These are phyloP conservation scores for Trematosphaeria pertusa DNA, from an alignment of 2,329 filamentous ascomycete species.

Conservation along the genomic window DNA sequence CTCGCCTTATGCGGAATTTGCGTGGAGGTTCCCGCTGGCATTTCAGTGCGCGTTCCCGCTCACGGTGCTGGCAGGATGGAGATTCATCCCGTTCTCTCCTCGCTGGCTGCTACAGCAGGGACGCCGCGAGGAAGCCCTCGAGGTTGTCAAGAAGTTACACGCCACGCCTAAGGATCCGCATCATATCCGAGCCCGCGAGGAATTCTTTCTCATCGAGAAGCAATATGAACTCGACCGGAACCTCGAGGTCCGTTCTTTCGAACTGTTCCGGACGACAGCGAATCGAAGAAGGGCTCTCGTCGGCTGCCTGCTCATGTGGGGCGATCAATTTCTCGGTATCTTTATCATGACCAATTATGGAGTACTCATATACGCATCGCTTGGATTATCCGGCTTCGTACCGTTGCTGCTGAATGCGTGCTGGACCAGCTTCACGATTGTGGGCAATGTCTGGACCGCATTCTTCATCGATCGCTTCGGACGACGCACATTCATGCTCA, in stretches of 20 bases:
- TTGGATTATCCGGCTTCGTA: constrained; percentile 26
- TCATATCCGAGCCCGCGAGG: constrained; percentile 45
- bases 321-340: constrained; percentile 45
- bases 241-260: constrained; percentile 34
- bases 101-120: constrained; percentile 55
- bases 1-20: constrained; percentile 39
- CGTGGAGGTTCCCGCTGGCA: constrained; percentile 57
- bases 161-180: constrained; percentile 49
- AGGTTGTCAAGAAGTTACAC: constrained; percentile 54
- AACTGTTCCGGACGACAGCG: constrained; percentile 51
- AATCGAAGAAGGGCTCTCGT: constrained; percentile 52
- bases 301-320: constrained; percentile 51
- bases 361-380: constrained; percentile 27
- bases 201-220: constrained; percentile 55
- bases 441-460: constrained; percentile 31
- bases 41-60: constrained; percentile 52
- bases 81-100: constrained; percentile 52
- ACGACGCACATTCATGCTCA: constrained; percentile 25
- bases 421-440: constrained; percentile 29
- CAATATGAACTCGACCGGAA: constrained; percentile 40
- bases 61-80: constrained; percentile 48
- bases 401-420: constrained; percentile 28
- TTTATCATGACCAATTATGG: constrained; percentile 30
- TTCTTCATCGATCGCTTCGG: constrained; percentile 29
- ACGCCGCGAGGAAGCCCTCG: constrained; percentile 48